These are phyloP conservation scores for Cryptosporidium xiaoi DNA, from an alignment of 169 alveolate genomes.

Conservation along the genomic window DNA sequence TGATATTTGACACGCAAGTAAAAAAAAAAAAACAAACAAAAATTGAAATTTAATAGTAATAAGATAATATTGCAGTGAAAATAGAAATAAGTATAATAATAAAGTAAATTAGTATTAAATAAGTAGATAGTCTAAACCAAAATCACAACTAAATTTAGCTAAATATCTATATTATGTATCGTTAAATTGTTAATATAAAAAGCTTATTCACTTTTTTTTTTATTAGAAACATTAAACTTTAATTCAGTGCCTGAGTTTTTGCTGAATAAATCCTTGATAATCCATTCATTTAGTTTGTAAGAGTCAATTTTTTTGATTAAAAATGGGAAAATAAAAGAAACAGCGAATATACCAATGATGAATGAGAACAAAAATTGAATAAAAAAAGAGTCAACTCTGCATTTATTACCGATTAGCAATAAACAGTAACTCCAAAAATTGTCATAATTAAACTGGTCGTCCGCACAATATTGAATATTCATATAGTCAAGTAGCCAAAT, in stretches of 20 bases:
- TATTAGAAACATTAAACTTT: neutral
- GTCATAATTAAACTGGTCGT: constrained; percentile 27
- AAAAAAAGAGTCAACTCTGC: constrained; percentile 76
- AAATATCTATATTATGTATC: no score
- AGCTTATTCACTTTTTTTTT: neutral
- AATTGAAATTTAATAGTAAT: neutral
- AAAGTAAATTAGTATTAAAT: no score
- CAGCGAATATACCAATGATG: constrained; percentile 74
- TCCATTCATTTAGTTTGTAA: constrained; percentile 25
- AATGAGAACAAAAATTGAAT: constrained; percentile 76
- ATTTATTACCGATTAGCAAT: constrained; percentile 63
- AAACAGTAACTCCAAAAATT: constrained; percentile 1
- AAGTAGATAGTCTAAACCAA: no score
- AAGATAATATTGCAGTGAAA: neutral
- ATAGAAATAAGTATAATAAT: neutral
- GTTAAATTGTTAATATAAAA: no score
- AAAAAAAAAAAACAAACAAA: constrained; percentile 1
- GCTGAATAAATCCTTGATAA: constrained; percentile 7
- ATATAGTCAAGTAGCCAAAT: constrained; percentile 79
- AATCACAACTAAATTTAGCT: neutral
- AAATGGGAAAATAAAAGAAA: constrained; percentile 61
- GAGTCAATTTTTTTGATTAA: constrained; percentile 26
- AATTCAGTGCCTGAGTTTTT: constrained; percentile 1
- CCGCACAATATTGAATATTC: constrained; percentile 70
- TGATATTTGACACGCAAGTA: neutral